These are phyloP conservation scores for Diplodia mutila DNA, from an alignment of 2,329 filamentous ascomycete species.

Conservation along the genomic window DNA sequence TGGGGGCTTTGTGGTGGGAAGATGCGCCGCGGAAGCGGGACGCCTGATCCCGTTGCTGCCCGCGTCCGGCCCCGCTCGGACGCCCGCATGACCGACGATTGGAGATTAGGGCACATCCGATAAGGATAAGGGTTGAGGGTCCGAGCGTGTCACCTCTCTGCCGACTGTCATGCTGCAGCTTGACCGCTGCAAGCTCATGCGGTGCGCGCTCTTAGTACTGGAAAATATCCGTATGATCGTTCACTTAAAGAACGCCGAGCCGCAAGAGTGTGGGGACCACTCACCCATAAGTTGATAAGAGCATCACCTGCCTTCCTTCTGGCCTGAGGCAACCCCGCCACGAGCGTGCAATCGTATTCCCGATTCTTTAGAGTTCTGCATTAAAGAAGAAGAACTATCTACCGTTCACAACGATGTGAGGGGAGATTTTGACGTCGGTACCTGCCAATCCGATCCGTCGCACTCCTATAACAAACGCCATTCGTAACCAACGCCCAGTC, in stretches of 20 bases:
- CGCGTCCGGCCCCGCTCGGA: neutral
- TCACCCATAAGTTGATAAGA: neutral
- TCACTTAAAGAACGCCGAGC: neutral
- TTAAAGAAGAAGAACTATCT: slow-evolving; percentile 1
- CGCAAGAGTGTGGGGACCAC: neutral
- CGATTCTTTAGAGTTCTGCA: neutral
- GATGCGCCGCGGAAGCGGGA: slow-evolving; percentile 22
- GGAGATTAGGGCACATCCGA: slow-evolving; percentile 15
- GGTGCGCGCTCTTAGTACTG: neutral
- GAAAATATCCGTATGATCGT: neutral
- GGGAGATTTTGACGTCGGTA: slow-evolving; percentile 4
- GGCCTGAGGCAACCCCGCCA: neutral
- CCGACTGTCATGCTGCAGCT: neutral
- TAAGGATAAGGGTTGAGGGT: slow-evolving; percentile 13
- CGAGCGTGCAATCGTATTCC: neutral
- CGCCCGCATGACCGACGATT: neutral
- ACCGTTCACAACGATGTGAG: slow-evolving; percentile 14
- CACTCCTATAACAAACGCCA: neutral
- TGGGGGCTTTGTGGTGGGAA: slow-evolving; percentile 22
- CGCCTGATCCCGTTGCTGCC: slow-evolving; percentile 15
- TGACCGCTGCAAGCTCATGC: neutral
- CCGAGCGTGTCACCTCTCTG: slow-evolving; percentile 2
- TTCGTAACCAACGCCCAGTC: slow-evolving; percentile 9
- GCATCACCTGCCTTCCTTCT: neutral
- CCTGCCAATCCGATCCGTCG: neutral